A percentile compares a stretch with the other conserved stretches of the same genome.
These are phyloP conservation scores for Trichoderma sp. DNA, from an alignment of 2,329 filamentous ascomycete species.

Conservation along the genomic window DNA sequence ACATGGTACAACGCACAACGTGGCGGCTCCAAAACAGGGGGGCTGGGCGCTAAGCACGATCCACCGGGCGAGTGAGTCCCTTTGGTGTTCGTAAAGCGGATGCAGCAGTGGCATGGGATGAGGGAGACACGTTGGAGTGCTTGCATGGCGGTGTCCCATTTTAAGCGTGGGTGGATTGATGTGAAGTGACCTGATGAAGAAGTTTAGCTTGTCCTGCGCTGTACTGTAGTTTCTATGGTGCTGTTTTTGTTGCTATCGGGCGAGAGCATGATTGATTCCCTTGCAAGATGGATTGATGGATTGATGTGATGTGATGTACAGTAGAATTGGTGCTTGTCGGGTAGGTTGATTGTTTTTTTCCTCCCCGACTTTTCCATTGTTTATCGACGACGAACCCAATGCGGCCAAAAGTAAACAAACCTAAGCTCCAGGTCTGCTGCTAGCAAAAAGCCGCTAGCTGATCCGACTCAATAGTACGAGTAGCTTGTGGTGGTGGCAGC, in stretches of 20 bases:
- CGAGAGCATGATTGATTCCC: neutral
- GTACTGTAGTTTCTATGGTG: neutral
- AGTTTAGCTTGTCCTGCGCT: neutral
- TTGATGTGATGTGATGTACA: neutral
- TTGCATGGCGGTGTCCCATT: slow-evolving; percentile 15
- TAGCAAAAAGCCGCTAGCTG: neutral
- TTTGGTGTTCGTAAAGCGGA: slow-evolving; percentile 14
- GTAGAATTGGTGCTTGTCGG: neutral
- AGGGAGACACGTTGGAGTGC: slow-evolving; percentile 14
- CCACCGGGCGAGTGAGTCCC: neutral
- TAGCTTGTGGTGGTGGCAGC: neutral
- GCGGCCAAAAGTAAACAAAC: slow-evolving; percentile 17
- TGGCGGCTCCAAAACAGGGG: slow-evolving; percentile 19
- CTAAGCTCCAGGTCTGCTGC: neutral
- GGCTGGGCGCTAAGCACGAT: slow-evolving; percentile 20
- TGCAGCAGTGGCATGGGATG: slow-evolving; percentile 11
- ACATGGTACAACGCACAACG: slow-evolving; percentile 19
- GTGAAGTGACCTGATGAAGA: neutral
- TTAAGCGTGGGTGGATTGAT: neutral
- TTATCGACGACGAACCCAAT: slow-evolving; percentile 10
- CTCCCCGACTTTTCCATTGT: neutral
- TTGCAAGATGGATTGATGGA: neutral
- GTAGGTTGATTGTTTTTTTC: neutral
- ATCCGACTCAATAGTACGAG: neutral
- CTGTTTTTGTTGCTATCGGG: neutral